Evolutionary conservation across 1,284 basidiomycete species (phyloP), one percentile per base, ranked within the genome.

Genomic region (Ustilago hordei): DNA sequence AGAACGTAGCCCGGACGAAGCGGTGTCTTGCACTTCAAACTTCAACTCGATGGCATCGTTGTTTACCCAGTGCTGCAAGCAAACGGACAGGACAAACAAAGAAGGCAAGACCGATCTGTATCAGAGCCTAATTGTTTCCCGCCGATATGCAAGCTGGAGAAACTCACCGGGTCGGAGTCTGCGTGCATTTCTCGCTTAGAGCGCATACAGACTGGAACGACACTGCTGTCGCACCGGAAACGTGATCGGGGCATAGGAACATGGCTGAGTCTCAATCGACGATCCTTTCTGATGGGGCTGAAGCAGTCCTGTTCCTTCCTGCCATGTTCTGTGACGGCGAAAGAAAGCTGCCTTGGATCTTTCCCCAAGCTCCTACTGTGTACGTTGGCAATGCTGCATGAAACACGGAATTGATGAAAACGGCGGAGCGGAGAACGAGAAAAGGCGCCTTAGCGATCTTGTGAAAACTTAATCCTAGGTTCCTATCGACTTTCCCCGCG

Each of bases 111-210:
- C 13, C 19, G 43, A 19, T 19, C 36, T 38, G 36, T 9, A 38
- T 38, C 36, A 9, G 36, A 38, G 5, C 36, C 13, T 45, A 6
- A 19, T 45, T 45, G 23, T 45, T 45, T 19, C 43, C 43, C 19
- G 19, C 43, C 43, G n/a, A 45, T 45, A 45, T 19, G 43, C n/a
- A 19, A 19, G n/a, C 7, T 7, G 43, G n/a, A 45, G 19, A 45
- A 45, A 45, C n/a, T 45, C 43, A 7, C 43, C 19, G 43, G n/a
- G 43, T n/a, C 43, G 43, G 43, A 45, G 43, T 45, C 43, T 45
- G 6, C 1, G n/a, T 19, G 43, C 43, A 8, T 2, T 19, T 19
- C 43, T 45, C 43, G 43, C 43, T 45, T 45, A 41, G 39, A 3
- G 23, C 2, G 23, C 39, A 15, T 11, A 12, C 8, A 15, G 39